phyloP scores from a whole-genome alignment of 768 basidiomycete genomes.

The Amanita subjunquillea region DNA sequence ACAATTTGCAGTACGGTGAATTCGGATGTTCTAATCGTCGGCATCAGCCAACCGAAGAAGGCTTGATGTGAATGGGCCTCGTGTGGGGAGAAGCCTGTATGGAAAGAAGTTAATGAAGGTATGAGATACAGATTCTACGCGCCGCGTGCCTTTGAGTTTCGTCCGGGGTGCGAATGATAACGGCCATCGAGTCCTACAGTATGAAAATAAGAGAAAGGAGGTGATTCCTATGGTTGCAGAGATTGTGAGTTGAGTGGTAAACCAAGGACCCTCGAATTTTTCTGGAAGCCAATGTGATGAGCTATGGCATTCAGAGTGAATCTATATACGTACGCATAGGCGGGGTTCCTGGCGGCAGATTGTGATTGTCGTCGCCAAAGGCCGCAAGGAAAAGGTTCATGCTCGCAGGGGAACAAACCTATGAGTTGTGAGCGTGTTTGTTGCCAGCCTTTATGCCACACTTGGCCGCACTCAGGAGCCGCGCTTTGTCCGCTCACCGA shows the following conservation, averaged over 20 bases:
- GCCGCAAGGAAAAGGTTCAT: conserved; percentile 9
- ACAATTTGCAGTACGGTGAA: conserved; percentile 94
- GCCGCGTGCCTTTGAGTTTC: conserved; percentile 68
- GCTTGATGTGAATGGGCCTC: conserved; percentile 81
- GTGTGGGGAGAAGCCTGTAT: conserved; percentile 81
- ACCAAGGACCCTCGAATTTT: conserved; percentile 91
- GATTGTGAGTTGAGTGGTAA: conserved; percentile 80
- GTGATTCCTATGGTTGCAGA: conserved; percentile 67
- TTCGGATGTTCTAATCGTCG: conserved; percentile 84
- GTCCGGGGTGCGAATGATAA: conserved; percentile 88
- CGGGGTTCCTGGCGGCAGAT: conserved; percentile 52
- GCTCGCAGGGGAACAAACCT: background rate
- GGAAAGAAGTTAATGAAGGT: background rate
- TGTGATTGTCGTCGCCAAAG: conserved; percentile 23
- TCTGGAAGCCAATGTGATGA: conserved; percentile 24
- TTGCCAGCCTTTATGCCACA: conserved; percentile 4
- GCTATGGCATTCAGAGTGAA: background rate
- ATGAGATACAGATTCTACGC: conserved; percentile 1
- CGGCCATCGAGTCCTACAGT: conserved; percentile 81
- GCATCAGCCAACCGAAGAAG: conserved; percentile 95
- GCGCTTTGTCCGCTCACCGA: background rate
- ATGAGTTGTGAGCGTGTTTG: background rate
- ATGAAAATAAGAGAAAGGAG: conserved; percentile 84
- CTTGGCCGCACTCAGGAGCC: background rate
- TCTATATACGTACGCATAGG: conserved; percentile 40